Evolutionary conservation across 1,139 yeast genomes (phyloP).

Genomic region (Debaryomyces fabryi): DNA sequence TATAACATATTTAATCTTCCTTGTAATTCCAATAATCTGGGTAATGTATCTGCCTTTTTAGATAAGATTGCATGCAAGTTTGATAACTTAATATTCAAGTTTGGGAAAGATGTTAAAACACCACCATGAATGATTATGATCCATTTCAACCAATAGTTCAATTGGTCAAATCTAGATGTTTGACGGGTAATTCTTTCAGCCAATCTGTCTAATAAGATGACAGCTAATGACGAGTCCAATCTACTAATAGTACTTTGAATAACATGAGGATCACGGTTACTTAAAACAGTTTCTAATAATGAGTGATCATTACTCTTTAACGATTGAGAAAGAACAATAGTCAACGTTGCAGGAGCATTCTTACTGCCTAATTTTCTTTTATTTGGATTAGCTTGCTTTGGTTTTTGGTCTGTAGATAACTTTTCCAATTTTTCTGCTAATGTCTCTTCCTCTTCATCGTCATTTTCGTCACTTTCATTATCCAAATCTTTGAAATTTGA

Average conservation of each 20-base stretch:
- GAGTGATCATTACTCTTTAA: constrained; percentile 72
- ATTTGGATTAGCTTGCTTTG: constrained; percentile 27
- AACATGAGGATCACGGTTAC: constrained; percentile 70
- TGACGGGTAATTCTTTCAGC: constrained; percentile 82
- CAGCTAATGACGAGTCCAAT: constrained; percentile 73
- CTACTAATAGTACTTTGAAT: constrained; percentile 73
- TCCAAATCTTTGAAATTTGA: constrained; percentile 60
- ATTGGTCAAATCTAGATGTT: constrained; percentile 64
- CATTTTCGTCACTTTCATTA: constrained; percentile 44
- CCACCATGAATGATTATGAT: constrained; percentile 91
- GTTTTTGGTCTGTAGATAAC: constrained; percentile 36
- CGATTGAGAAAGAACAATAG: constrained; percentile 70
- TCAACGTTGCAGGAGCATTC: constrained; percentile 62
- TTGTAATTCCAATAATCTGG: constrained; percentile 78
- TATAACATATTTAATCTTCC: constrained; percentile 75
- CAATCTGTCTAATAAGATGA: constrained; percentile 72
- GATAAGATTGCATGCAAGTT: constrained; percentile 77
- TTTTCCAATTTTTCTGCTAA: constrained; percentile 64
- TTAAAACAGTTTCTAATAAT: constrained; percentile 76
- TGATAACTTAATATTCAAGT: constrained; percentile 66
- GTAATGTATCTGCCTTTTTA: constrained; percentile 73
- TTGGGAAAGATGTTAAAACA: constrained; percentile 66
- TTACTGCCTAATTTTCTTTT: constrained; percentile 30
- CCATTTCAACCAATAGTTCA: constrained; percentile 93
- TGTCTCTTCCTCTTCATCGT: constrained; percentile 43